phyloP scores from a whole-genome alignment of 345 rosid species.

The Eucalyptus pumila region DNA sequence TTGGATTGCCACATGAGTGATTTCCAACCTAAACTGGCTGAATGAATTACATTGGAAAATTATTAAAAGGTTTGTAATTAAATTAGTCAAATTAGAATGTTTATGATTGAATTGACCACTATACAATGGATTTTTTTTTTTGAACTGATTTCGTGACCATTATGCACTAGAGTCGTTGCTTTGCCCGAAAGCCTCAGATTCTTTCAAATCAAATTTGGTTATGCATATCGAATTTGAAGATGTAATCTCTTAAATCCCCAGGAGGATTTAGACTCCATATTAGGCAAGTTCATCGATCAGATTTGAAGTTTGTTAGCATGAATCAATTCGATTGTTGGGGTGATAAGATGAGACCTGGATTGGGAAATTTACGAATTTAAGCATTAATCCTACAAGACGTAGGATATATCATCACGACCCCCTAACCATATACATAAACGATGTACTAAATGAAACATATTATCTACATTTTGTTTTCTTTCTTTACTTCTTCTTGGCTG shows the following conservation, averaged over 20 bases:
- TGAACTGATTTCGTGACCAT: not conserved
- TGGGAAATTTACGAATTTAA: not conserved
- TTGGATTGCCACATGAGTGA: not conserved
- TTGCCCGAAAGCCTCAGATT: not conserved
- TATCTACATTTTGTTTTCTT: not conserved
- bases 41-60: not conserved
- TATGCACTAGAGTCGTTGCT: not conserved
- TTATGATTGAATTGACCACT: not conserved
- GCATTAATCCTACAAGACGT: not conserved
- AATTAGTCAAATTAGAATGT: too few relatives aligned
- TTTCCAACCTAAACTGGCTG: fast-evolving
- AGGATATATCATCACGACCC: not conserved
- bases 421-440: not conserved
- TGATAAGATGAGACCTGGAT: not conserved
- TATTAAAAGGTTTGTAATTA: too few relatives aligned
- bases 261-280: not conserved
- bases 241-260: not conserved
- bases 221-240: not conserved
- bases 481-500: not conserved
- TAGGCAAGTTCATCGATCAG: not conserved
- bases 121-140: too few relatives aligned
- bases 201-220: not conserved
- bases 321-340: not conserved
- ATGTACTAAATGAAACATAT: not conserved
- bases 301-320: not conserved